A percentile compares a stretch with the other conserved stretches of the same genome.
phyloP scores from a whole-genome alignment of 805 yeast genomes.

The Yueomyces sp. region DNA sequence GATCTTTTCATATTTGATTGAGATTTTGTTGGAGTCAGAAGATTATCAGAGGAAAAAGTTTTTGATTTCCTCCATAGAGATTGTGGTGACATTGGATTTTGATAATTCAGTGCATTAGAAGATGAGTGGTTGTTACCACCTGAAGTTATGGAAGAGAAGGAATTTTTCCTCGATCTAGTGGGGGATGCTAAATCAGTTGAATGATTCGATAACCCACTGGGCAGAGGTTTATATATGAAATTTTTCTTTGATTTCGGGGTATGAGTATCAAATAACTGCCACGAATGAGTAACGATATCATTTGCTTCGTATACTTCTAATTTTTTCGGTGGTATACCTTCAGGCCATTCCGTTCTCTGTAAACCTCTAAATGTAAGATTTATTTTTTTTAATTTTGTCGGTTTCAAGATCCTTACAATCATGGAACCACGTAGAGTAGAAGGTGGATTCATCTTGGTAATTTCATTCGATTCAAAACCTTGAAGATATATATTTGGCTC shows the following conservation, averaged over 20 bases:
- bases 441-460: constrained; percentile 45
- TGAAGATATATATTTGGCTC: constrained; percentile 72
- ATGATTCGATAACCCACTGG: neutral
- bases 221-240: neutral
- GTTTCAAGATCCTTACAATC: constrained; percentile 53
- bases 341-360: constrained; percentile 90
- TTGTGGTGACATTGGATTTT: neutral
- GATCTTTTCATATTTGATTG: neutral
- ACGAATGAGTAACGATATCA: constrained; percentile 62
- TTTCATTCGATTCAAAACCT: constrained; percentile 63
- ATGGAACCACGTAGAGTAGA: constrained; percentile 72
- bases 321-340: constrained; percentile 89
- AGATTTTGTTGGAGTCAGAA: neutral
- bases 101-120: neutral
- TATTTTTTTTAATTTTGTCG: constrained; percentile 56
- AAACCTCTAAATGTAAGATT: constrained; percentile 49
- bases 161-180: neutral
- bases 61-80: neutral
- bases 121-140: neutral
- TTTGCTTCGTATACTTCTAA: constrained; percentile 49
- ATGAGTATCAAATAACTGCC: constrained; percentile 70
- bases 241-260: constrained; percentile 1
- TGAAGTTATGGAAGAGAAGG: neutral
- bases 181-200: neutral
- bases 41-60: neutral